Conservation (phyloP, 208 protist species). For the Trypanosoma congolense region DNA sequence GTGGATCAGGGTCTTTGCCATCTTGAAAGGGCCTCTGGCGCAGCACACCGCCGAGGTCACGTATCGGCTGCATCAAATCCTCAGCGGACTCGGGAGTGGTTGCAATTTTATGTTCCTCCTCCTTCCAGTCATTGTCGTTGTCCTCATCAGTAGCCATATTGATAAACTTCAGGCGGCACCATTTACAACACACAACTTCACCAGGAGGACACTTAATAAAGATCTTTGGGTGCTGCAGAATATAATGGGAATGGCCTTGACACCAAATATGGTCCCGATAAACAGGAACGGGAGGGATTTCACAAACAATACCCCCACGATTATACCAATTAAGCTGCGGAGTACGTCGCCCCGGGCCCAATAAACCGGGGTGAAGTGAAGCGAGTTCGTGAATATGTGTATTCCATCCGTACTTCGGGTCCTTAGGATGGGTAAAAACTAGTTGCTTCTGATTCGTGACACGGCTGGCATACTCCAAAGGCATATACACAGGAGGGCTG, state of each 20-base stretch:
- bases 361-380: constrained; percentile 65
- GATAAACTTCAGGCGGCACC: constrained; percentile 88
- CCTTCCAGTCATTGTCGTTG: constrained; percentile 85
- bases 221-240: constrained; percentile 82
- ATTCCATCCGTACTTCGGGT: constrained; percentile 86
- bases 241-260: constrained; percentile 79
- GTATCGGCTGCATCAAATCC: constrained; percentile 73
- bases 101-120: constrained; percentile 84
- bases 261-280: constrained; percentile 86
- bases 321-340: constrained; percentile 76
- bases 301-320: constrained; percentile 80
- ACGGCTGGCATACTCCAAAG: constrained; percentile 77
- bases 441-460: constrained; percentile 80
- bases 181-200: constrained; percentile 81
- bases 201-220: constrained; percentile 82
- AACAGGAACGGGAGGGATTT: constrained; percentile 83
- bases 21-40: constrained; percentile 72
- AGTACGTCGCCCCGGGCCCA: constrained; percentile 71
- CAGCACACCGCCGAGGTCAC: constrained; percentile 77
- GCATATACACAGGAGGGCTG: constrained; percentile 83
- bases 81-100: constrained; percentile 73
- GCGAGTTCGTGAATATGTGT: constrained; percentile 70
- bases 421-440: constrained; percentile 71
- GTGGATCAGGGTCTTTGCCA: constrained; percentile 64
- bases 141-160: constrained; percentile 85